Evolutionary conservation across 352 stramenopile genomes (phyloP).

Genomic region (Pilasporangium apinafurcum): DNA sequence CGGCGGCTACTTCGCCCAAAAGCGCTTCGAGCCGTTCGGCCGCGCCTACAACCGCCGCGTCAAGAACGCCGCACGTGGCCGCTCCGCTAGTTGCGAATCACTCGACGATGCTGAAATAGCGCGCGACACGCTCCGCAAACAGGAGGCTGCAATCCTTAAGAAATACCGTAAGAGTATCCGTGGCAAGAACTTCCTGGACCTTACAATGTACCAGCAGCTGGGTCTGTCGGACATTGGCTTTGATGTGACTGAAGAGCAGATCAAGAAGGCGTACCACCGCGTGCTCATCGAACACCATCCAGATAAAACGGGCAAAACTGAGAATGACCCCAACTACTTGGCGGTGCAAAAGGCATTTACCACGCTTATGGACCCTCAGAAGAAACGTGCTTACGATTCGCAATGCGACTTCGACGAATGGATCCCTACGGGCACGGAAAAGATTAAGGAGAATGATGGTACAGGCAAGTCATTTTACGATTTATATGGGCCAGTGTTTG

Average conservation of each 20-base stretch:
- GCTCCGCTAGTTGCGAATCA: slow-evolving; percentile 71
- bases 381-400: slow-evolving; percentile 83
- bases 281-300: slow-evolving; percentile 86
- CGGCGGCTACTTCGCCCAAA: slow-evolving; percentile 69
- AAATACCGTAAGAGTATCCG: slow-evolving; percentile 81
- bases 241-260: slow-evolving; percentile 73
- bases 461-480: slow-evolving; percentile 83
- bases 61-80: slow-evolving; percentile 67
- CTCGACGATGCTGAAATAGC: slow-evolving; percentile 58
- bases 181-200: slow-evolving; percentile 75
- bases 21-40: slow-evolving; percentile 68
- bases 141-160: slow-evolving; percentile 58
- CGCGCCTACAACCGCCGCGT: slow-evolving; percentile 68
- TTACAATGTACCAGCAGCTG: slow-evolving; percentile 87
- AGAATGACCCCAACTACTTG: slow-evolving; percentile 88
- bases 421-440: slow-evolving; percentile 70
- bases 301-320: slow-evolving; percentile 84
- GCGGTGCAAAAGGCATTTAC: slow-evolving; percentile 80
- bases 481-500: slow-evolving; percentile 76
- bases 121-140: slow-evolving; percentile 52
- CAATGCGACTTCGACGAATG: slow-evolving; percentile 85
- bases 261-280: slow-evolving; percentile 87
- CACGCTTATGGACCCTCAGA: slow-evolving; percentile 74
- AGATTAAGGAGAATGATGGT: slow-evolving; percentile 70
- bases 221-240: slow-evolving; percentile 70